Conservation (phyloP, 164 flowering plant species). For the Tinospora cordifolia region DNA sequence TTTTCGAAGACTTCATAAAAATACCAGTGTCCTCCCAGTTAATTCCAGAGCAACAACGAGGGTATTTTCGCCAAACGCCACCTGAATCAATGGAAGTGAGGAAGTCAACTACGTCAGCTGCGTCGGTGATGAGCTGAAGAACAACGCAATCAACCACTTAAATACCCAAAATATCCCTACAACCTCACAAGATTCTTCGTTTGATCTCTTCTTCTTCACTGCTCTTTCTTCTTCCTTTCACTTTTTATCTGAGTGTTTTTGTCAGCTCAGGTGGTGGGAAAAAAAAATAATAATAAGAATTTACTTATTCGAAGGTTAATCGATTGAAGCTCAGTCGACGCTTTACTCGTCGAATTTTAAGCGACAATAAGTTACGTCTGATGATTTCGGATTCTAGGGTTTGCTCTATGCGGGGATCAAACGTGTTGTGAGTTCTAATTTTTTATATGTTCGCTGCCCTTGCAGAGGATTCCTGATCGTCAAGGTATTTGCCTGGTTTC, state of each 20-base stretch:
- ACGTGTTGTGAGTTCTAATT: background rate
- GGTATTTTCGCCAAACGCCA: background rate
- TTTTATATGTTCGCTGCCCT: background rate
- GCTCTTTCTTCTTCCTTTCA: background rate
- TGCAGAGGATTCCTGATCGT: background rate
- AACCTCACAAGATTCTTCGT: conserved; percentile 1
- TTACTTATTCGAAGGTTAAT: background rate
- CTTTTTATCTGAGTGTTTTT: background rate
- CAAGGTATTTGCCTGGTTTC: background rate
- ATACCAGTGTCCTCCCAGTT: conserved; percentile 7
- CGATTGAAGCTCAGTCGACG: background rate
- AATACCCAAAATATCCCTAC: conserved; percentile 2
- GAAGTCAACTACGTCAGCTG: conserved; percentile 1
- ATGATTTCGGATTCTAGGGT: conserved; percentile 5
- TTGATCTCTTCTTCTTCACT: background rate
- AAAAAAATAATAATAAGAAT: background rate
- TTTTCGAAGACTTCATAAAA: background rate
- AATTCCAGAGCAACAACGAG: conserved; percentile 1
- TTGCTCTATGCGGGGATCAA: conserved; percentile 3
- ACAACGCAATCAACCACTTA: background rate
- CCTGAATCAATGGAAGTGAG: conserved; percentile 6
- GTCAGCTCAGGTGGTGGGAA: background rate
- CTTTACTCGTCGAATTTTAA: background rate
- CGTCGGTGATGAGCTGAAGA: conserved; percentile 3
- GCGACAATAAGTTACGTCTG: background rate